Evolutionary conservation across 164 flowering plant species (phyloP), one percentile per base, ranked within the genome.

Genomic region (Litsea cubeba): DNA sequence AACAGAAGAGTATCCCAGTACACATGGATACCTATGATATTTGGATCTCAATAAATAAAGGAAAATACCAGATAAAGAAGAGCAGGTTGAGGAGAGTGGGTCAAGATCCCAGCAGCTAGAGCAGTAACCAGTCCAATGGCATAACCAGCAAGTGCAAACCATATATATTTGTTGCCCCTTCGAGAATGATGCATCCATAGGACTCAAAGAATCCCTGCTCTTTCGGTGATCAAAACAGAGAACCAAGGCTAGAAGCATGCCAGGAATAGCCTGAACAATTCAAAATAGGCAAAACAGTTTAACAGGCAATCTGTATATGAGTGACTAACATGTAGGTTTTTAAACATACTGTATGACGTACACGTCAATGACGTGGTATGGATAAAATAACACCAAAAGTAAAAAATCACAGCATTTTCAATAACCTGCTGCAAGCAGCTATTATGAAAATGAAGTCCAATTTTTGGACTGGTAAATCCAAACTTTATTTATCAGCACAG

Each of bases 1-100:
- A 15, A 5, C 35, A 54, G 4, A 54, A 20, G n/a, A 54, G 35
- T 54, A n/a, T 54, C 60, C 60, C 60, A 54, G 20, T 15, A 54
- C 1, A 15, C 17, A 54, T 54, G 60, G 60, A 54, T 14, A 15
- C 12, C 12, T 54, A 54, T 40, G n/a, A 54, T 2, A 20, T 32
- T 32, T 28, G 50, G 50, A 66, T 66, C 51, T 40, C 54, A 68
- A 35, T 22, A 15, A 26, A 8, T 70, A 3, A 25, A 10, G 24
- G 63, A 32, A 35, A 75, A 64, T 87, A 95, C 99, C 96, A 95
- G 88, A 83, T 89, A 95, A 50, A 95, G 88, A 78, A 95, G 95
- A n/a, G 99, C 97, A 50, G 98, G 98, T 77, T 93, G 98, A 50
- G 97, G 94, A 50, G 94, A 82, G 65, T 81, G 97, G 68, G 91